These are phyloP conservation scores for Symbiodinium natans DNA, from an alignment of 73 alveolate genomes.

Conservation along the genomic window DNA sequence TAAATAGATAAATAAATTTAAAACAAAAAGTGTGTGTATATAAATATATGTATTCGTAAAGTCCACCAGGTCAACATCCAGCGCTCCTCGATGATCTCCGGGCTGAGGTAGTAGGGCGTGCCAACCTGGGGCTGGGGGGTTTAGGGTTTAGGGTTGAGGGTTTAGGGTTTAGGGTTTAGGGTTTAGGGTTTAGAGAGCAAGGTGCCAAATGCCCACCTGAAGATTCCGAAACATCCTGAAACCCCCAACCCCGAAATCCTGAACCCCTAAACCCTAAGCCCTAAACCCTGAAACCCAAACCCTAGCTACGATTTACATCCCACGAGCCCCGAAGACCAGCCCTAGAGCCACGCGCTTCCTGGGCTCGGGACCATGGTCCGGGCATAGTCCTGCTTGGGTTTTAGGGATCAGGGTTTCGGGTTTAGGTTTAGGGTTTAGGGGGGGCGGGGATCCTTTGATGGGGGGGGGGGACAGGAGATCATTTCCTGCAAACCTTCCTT, in stretches of 20 bases:
- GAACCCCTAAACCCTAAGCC: too few relatives aligned
- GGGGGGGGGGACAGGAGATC: too few relatives aligned
- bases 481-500: too few relatives aligned
- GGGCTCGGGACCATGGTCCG: slow-evolving; percentile 94
- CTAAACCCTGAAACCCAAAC: not conserved
- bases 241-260: too few relatives aligned
- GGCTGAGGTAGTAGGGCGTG: slow-evolving; percentile 96
- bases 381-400: slow-evolving; percentile 95
- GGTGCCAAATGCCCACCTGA: too few relatives aligned
- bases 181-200: not conserved
- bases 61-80: not conserved
- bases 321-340: not conserved
- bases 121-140: slow-evolving; percentile 14
- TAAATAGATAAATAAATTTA: too few relatives aligned
- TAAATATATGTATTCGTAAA: not conserved
- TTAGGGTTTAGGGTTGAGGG: not conserved
- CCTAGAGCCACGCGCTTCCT: not conserved
- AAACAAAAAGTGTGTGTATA: too few relatives aligned
- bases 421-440: too few relatives aligned
- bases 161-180: not conserved
- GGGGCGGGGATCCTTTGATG: too few relatives aligned
- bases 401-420: too few relatives aligned
- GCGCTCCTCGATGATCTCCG: slow-evolving; percentile 93
- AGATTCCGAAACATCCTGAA: too few relatives aligned
- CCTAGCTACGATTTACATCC: not conserved